Conservation (phyloP, 2,329 filamentous ascomycete genomes). For the Fusarium metavorans region DNA sequence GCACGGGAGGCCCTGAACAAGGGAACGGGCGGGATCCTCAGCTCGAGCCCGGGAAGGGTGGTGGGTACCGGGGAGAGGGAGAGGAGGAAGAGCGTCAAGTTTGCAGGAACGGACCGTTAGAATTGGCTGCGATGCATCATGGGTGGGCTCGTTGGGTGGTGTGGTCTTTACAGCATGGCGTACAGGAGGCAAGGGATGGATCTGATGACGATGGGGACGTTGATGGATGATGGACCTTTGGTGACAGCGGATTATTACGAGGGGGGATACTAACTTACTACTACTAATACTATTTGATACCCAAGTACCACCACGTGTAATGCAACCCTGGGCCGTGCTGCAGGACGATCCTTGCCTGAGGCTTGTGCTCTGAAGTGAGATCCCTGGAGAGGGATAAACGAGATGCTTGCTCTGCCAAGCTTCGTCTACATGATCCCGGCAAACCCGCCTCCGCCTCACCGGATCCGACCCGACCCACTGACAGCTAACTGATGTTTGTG, state of each 20-base stretch:
- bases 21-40: constrained; percentile 54
- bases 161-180: constrained; percentile 15
- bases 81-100: constrained; percentile 74
- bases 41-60: constrained; percentile 62
- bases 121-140: background rate
- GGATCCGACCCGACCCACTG: background rate
- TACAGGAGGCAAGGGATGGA: background rate
- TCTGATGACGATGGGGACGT: background rate
- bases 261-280: background rate
- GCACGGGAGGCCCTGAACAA: constrained; percentile 65
- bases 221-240: background rate
- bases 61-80: constrained; percentile 59
- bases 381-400: background rate
- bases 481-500: background rate
- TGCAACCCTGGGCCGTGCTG: background rate
- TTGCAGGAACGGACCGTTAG: constrained; percentile 57
- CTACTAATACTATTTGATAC: constrained; percentile 2
- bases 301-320: background rate
- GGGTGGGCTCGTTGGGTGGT: background rate
- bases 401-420: background rate
- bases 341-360: background rate
- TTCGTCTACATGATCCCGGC: background rate
- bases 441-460: background rate
- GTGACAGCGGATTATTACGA: background rate
- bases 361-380: background rate